These are phyloP conservation scores for Rhizopogon vinicolor DNA, from an alignment of 768 basidiomycete species.

Conservation along the genomic window DNA sequence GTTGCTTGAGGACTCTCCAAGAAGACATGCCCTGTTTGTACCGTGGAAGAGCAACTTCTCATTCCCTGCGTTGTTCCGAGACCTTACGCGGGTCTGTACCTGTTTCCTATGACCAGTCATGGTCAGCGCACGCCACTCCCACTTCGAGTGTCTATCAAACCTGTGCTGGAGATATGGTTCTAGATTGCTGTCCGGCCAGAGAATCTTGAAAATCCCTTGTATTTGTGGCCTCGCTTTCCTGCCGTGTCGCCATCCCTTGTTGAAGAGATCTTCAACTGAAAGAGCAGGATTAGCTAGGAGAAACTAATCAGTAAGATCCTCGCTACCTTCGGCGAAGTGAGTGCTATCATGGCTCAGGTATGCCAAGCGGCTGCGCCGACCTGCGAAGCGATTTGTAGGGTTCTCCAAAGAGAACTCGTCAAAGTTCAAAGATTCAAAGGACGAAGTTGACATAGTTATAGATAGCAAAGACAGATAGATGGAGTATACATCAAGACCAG, in stretches of 20 bases:
- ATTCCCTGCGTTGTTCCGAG: constrained; percentile 32
- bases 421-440: constrained; percentile 3
- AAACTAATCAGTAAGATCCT: background rate
- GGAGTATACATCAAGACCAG: background rate
- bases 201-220: constrained; percentile 46
- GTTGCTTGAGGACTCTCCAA: constrained; percentile 49
- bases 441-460: constrained; percentile 5
- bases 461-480: background rate
- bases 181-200: constrained; percentile 39
- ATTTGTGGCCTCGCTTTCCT: constrained; percentile 46
- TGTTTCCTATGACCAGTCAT: constrained; percentile 10
- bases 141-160: constrained; percentile 30
- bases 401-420: constrained; percentile 36
- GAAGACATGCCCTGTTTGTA: constrained; percentile 51
- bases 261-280: constrained; percentile 46
- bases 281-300: constrained; percentile 1
- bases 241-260: constrained; percentile 52
- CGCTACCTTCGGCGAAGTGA: constrained; percentile 32
- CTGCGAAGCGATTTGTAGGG: constrained; percentile 32
- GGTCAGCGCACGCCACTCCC: constrained; percentile 3
- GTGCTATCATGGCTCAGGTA: constrained; percentile 31
- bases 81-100: constrained; percentile 22
- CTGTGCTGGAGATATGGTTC: constrained; percentile 43
- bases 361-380: constrained; percentile 39
- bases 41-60: constrained; percentile 67